Conservation (phyloP, 106 monocot species). For the Xerophyta viscosa region DNA sequence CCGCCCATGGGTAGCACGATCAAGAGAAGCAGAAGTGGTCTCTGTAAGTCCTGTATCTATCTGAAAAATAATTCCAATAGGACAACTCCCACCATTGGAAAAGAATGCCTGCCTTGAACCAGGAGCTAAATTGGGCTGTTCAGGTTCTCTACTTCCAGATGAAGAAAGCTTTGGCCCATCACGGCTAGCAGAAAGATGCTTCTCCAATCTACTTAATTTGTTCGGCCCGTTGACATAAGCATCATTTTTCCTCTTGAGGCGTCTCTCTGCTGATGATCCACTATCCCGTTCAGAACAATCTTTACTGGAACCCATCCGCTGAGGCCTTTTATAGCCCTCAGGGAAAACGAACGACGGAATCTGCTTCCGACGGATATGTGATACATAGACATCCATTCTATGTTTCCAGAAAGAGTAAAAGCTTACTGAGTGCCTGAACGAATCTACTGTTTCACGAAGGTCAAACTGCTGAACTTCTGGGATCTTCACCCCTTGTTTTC, state of each 20-base stretch:
- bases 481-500: slow-evolving; percentile 47
- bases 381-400: slow-evolving; percentile 81
- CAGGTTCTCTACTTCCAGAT: not conserved
- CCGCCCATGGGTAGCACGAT: not conserved
- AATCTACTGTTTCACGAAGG: slow-evolving; percentile 70
- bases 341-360: slow-evolving; percentile 88
- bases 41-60: not conserved
- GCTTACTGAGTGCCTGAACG: slow-evolving; percentile 50
- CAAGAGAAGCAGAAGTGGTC: not conserved
- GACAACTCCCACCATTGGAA: not conserved
- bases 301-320: slow-evolving; percentile 17
- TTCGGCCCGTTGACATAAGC: slow-evolving; percentile 7
- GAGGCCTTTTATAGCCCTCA: slow-evolving; percentile 55
- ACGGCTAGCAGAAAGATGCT: slow-evolving; percentile 23
- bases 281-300: slow-evolving; percentile 3
- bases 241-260: slow-evolving; percentile 29
- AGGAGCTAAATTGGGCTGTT: no score
- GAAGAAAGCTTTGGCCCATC: slow-evolving; percentile 3
- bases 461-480: slow-evolving; percentile 80
- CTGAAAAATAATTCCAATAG: not conserved
- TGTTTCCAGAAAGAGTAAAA: slow-evolving; percentile 52
- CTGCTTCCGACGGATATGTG: slow-evolving; percentile 63
- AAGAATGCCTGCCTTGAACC: not conserved
- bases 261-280: slow-evolving; percentile 16
- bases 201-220: slow-evolving; percentile 6